Conservation (phyloP, 495 filamentous ascomycete genomes). For the Talaromyces liani region DNA sequence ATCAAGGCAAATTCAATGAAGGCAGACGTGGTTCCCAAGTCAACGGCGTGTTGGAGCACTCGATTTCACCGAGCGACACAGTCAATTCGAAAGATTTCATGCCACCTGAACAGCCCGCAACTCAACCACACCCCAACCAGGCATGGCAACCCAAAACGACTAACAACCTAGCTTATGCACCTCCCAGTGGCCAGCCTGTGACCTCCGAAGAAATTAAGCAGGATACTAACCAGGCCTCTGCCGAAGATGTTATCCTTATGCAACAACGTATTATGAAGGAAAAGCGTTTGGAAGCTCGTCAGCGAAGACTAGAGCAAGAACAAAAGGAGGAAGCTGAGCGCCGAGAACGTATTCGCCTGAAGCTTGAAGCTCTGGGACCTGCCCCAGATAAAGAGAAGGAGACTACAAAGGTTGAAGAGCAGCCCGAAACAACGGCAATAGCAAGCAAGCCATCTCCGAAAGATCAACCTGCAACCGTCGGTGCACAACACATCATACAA, state of each 20-base stretch:
- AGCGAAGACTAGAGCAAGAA: constrained; percentile 74
- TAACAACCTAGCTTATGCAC: constrained; percentile 38
- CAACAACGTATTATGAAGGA: constrained; percentile 87
- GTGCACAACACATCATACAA: constrained; percentile 18
- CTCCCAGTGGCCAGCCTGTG: constrained; percentile 22
- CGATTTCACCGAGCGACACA: constrained; percentile 20
- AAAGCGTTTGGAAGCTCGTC: constrained; percentile 65
- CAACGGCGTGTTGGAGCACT: constrained; percentile 30
- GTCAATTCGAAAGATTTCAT: constrained; percentile 15
- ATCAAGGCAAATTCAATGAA: constrained; percentile 37
- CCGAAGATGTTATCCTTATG: constrained; percentile 53
- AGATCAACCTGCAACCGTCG: constrained; percentile 8
- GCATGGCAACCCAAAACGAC: constrained; percentile 44
- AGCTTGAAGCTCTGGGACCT: constrained; percentile 70
- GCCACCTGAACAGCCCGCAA: constrained; percentile 17
- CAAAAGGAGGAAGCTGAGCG: constrained; percentile 70
- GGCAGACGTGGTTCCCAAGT: constrained; percentile 38
- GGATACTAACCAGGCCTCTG: constrained; percentile 24
- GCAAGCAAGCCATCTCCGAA: constrained; percentile 18
- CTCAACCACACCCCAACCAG: constrained; percentile 18
- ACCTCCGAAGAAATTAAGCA: constrained; percentile 20
- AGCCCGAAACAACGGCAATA: constrained; percentile 14
- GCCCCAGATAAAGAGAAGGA: constrained; percentile 51
- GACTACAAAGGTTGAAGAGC: constrained; percentile 28
- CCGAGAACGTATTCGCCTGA: constrained; percentile 74